Evolutionary conservation across 2,329 filamentous ascomycete genomes (phyloP).

Genomic region (Hypoxylon sp.): DNA sequence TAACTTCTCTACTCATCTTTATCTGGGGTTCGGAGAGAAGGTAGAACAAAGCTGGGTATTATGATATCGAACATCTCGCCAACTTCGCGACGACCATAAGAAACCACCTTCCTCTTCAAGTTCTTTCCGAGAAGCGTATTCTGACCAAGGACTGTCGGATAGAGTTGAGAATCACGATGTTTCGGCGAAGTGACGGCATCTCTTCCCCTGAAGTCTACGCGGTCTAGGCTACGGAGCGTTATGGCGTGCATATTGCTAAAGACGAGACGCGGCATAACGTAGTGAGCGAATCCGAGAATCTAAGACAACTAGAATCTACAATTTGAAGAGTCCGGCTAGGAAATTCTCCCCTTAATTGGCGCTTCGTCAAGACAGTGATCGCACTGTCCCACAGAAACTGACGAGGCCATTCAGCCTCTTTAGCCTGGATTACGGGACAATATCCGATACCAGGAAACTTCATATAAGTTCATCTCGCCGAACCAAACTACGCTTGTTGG

Average conservation of each 20-base stretch:
- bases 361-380: conserved; percentile 13
- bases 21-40: conserved; percentile 8
- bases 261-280: conserved; percentile 13
- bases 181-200: conserved; percentile 19
- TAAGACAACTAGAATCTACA: conserved; percentile 1
- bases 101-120: conserved; percentile 40
- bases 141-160: conserved; percentile 12
- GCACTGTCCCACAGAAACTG: conserved; percentile 31
- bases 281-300: conserved; percentile 10
- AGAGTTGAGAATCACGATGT: conserved; percentile 17
- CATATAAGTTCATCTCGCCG: conserved; percentile 44
- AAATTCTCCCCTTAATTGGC: conserved; percentile 21
- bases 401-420: conserved; percentile 44
- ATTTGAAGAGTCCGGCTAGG: conserved; percentile 12
- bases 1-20: not conserved
- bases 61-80: conserved; percentile 19
- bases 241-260: conserved; percentile 21
- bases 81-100: conserved; percentile 10
- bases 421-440: conserved; percentile 41
- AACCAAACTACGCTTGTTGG: conserved; percentile 30
- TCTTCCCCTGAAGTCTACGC: conserved; percentile 10
- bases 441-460: conserved; percentile 39
- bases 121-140: conserved; percentile 26
- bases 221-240: conserved; percentile 28
- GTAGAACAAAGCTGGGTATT: conserved; percentile 15